phyloP scores from a whole-genome alignment of 352 stramenopile genomes.

The Phytophthora pluvialis region DNA sequence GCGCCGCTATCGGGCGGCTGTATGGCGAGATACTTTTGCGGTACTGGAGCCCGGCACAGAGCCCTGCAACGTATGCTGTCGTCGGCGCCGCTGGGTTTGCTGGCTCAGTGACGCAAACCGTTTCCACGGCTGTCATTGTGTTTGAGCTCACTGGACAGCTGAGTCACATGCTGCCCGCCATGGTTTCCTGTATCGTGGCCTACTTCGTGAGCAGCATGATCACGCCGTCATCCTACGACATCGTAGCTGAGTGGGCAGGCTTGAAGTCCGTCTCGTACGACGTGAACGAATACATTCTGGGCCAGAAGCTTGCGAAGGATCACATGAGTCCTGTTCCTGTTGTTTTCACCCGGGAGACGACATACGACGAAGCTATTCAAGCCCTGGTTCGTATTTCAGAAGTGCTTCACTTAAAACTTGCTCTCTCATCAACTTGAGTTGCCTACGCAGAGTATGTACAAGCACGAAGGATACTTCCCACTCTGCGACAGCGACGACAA shows the following conservation, averaged over 20 bases:
- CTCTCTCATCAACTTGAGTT: background rate
- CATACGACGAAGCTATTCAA: slow-evolving; percentile 74
- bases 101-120: slow-evolving; percentile 89
- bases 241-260: slow-evolving; percentile 74
- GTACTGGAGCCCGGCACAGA: slow-evolving; percentile 76
- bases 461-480: slow-evolving; percentile 79
- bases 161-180: slow-evolving; percentile 85
- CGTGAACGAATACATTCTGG: slow-evolving; percentile 80
- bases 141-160: slow-evolving; percentile 87
- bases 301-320: slow-evolving; percentile 68
- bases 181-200: slow-evolving; percentile 83
- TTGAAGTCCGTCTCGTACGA: slow-evolving; percentile 85
- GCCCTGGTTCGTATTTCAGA: slow-evolving; percentile 51
- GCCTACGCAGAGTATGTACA: slow-evolving; percentile 58
- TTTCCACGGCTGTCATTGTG: slow-evolving; percentile 90
- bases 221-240: slow-evolving; percentile 87
- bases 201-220: slow-evolving; percentile 87
- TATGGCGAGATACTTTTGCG: slow-evolving; percentile 78
- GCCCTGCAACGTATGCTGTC: slow-evolving; percentile 88
- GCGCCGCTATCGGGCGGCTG: slow-evolving; percentile 72
- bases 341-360: slow-evolving; percentile 78
- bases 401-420: background rate
- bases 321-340: slow-evolving; percentile 64
- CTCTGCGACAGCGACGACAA: slow-evolving; percentile 68
- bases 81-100: slow-evolving; percentile 93